These are phyloP conservation scores for Amanita polypyramis DNA, from an alignment of 768 basidiomycete genomes.

Conservation along the genomic window DNA sequence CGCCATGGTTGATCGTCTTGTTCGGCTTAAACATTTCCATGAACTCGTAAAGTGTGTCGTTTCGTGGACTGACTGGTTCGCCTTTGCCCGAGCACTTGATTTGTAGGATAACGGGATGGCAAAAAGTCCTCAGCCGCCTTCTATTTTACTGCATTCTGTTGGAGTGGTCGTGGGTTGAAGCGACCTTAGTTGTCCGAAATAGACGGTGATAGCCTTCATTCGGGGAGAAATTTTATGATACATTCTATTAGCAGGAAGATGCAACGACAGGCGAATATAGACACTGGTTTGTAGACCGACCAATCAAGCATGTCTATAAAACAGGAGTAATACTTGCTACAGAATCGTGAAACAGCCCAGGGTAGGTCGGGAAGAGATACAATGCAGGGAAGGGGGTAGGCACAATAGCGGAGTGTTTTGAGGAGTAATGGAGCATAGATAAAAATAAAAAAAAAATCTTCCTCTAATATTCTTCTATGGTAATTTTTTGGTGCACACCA, in stretches of 20 bases:
- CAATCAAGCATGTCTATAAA: not conserved
- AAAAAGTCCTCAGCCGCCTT: too few relatives aligned
- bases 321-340: not conserved
- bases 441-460: not conserved
- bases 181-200: too few relatives aligned
- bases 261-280: not conserved
- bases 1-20: too few relatives aligned
- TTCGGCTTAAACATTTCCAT: too few relatives aligned
- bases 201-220: not conserved
- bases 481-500: not conserved
- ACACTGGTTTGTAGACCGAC: not conserved
- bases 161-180: too few relatives aligned
- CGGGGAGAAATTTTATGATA: not conserved
- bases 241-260: not conserved
- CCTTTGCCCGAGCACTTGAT: too few relatives aligned
- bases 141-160: too few relatives aligned
- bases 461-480: not conserved
- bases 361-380: not conserved
- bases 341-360: not conserved
- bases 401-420: not conserved
- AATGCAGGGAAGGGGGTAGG: not conserved
- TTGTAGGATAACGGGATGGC: too few relatives aligned
- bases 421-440: not conserved
- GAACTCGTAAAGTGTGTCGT: too few relatives aligned
- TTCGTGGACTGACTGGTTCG: too few relatives aligned